phyloP scores from a whole-genome alignment of 202 grass and related monocot genomes.

The Cymbopogon flexuosus region DNA sequence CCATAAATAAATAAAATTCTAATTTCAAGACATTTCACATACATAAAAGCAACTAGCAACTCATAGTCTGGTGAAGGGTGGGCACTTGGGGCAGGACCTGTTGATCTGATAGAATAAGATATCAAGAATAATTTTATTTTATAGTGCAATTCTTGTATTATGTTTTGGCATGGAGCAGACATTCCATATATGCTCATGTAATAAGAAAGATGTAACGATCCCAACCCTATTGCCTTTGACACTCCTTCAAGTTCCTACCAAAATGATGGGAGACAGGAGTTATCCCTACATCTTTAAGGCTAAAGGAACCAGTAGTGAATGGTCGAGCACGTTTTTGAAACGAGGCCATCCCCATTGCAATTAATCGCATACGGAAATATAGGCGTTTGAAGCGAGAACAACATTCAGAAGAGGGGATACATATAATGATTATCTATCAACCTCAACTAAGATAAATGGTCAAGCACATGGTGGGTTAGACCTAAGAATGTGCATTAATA shows the following conservation, averaged over 20 bases:
- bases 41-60: slow-evolving; percentile 17
- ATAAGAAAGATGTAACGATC: slow-evolving; percentile 10
- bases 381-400: neutral
- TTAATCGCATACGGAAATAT: neutral
- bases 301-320: neutral
- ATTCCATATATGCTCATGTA: slow-evolving; percentile 14
- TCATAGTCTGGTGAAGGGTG: neutral
- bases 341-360: neutral
- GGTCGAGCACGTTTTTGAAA: neutral
- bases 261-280: slow-evolving; percentile 36
- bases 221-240: slow-evolving; percentile 20
- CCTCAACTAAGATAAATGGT: neutral
- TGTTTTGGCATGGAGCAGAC: neutral
- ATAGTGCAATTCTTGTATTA: slow-evolving; percentile 3
- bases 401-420: neutral
- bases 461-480: neutral
- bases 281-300: slow-evolving; percentile 22
- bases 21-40: neutral
- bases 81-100: slow-evolving; percentile 10
- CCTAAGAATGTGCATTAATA: neutral
- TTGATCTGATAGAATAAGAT: slow-evolving; percentile 3
- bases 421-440: neutral
- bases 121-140: neutral
- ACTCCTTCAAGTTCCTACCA: slow-evolving; percentile 24
- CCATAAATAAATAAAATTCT: neutral